Base-by-base conservation (phyloP, 1,284 basidiomycete genomes). In the Taiwanofungus camphoratus region DNA sequence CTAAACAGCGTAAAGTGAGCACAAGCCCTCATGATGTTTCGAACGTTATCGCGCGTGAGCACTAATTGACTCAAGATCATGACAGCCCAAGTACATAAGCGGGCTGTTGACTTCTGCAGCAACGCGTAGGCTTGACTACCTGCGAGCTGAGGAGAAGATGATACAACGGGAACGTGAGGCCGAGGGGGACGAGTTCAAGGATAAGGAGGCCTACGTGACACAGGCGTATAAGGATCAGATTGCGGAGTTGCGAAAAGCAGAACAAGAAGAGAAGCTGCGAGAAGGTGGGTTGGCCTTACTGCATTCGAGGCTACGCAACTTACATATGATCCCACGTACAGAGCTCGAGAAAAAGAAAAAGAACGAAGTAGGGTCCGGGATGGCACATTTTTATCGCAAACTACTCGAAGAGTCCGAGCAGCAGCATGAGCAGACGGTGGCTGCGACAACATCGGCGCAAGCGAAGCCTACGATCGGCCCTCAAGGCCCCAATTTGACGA, bases 131-230 rank as follows among this genome's bases (percentile, higher is more conserved):
- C 69, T 96, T 33, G 96, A 99, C 62, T 77, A 90, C 54, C 65
- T 97, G n/a, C 76, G 94, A 43, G 96, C 96, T 0, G 95, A 99
- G 65, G 93, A 99, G 67, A 98, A 98, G 72, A 90, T 94, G 85
- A 87, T 98, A 56, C 89, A 95, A 63, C 77, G 81, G 36, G 95
- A 99, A 62, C 78, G 96, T 16, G 91, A 94, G 61, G 70, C 77
- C 19, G 96, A 99, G 66, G 96, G 96, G 0, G 92, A 95, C 51
- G 82, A 94, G 62, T 99, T 92, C 63, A 77, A 74, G 36, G 95
- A 92, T 68, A 99, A 95, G 69, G 96, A 99, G 50, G 77, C 84
- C 18, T 99, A 98, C 57, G 94, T 99, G 34, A 99, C 96, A 1
- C 90, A 93, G 57, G 93, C 92, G 26, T 99, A 99, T 69, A 93